Evolutionary conservation across 2,329 filamentous ascomycete genomes (phyloP).

Genomic region (Colletotrichum godetiae): DNA sequence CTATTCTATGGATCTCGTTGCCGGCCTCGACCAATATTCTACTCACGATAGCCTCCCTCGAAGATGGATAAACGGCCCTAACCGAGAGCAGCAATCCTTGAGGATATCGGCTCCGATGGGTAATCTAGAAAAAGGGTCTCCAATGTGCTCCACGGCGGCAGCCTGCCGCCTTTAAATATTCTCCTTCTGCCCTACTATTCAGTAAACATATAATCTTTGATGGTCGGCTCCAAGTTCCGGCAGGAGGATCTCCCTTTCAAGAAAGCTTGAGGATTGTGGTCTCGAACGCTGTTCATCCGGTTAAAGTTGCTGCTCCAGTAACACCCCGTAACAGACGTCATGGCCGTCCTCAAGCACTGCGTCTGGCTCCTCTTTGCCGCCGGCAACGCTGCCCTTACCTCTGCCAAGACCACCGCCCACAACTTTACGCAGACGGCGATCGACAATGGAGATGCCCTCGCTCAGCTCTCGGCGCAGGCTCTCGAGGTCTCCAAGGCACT

Average conservation of each 20-base stretch:
- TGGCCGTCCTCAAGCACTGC: slow-evolving; percentile 13
- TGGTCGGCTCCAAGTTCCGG: neutral
- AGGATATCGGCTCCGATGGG: neutral
- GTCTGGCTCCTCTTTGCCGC: slow-evolving; percentile 14
- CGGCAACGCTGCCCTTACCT: neutral
- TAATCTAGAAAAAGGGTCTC: neutral
- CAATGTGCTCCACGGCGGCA: neutral
- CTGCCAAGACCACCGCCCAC: neutral
- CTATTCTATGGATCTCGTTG: neutral
- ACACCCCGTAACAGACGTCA: slow-evolving; percentile 1
- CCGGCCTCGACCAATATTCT: neutral
- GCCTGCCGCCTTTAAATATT: neutral
- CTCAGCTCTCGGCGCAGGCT: slow-evolving; percentile 1
- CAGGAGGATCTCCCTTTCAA: neutral
- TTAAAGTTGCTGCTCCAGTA: neutral
- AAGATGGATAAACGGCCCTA: neutral
- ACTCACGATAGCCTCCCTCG: neutral
- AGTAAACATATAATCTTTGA: slow-evolving; percentile 6
- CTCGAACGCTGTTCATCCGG: slow-evolving; percentile 13
- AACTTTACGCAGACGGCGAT: slow-evolving; percentile 18
- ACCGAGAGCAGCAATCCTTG: neutral
- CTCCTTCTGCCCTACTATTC: neutral
- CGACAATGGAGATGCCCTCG: slow-evolving; percentile 15
- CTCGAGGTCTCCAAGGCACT: slow-evolving; percentile 9
- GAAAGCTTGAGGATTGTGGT: neutral